Base-by-base conservation (phyloP, 176 grass and related monocot genomes). In the Panicum miliaceum region DNA sequence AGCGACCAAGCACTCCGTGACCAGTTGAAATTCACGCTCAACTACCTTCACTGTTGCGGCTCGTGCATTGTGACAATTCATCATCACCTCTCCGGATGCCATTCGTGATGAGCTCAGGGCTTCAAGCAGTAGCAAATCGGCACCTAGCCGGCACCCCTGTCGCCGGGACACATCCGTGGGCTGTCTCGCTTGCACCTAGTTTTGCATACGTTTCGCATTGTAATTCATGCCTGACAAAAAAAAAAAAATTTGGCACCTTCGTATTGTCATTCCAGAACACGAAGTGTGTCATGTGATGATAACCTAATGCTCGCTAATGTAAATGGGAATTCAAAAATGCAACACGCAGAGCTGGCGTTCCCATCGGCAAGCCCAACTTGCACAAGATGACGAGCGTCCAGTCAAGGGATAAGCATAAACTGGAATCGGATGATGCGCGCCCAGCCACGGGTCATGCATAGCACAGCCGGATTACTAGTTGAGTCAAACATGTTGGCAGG, bases 271-370 rank as follows among this genome's bases (percentile, higher is more conserved):
- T 18, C 15, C 48, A 18, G 48, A 51, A 51, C 18, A 54, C 13
- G 45, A 10, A 73, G 19, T 14, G 40, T 4, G 13, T 14, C 22
- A 48, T 5, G 13, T 7, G 11, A 46, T 1, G 58, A 26, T 60
- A 26, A 60, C 22, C 58, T 60, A 60, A 26, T 23, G n/a, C n/a
- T 4, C 5, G 20, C 6, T 54, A 1, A 20, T 20, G 16, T 54
- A 6, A 20, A 22, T 20, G 16, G 51, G 51, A 19, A 53, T 19
- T 4, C 16, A 53, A 53, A 32, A n/a, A 22, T 26, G 13, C 32
- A 35, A 10, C 12, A 9, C 13, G 68, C 81, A 48, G 42, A 63
- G 81, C 81, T 63, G 80, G 36, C 53, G 43, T 50, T 8, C 32
- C 9, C 43, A 50, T 50, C 77, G 2, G 11, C 1, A 64, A 34